Evolutionary conservation across 2,329 filamentous ascomycete species (phyloP), one percentile per base, ranked within the genome.

Genomic region (Metarhizium anisopliae): DNA sequence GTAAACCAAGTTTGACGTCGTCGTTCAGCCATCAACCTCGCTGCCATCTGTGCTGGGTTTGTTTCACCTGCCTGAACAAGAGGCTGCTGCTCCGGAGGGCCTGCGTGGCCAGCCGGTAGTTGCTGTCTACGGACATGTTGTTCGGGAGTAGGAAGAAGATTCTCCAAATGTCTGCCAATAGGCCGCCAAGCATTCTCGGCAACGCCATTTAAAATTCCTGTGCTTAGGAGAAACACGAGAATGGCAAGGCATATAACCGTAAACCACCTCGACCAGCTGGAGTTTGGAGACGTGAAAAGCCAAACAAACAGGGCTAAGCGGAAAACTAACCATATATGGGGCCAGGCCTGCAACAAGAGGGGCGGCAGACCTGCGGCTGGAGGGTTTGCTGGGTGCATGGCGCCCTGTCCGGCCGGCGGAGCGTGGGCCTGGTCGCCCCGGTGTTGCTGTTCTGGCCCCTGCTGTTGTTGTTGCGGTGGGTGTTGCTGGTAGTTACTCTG

Each of bases 251-350:
- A 70, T 47, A 81, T 71, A 25, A 86, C 76, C 20, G 77, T 77
- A 7, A 81, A 62, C 77, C 79, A 84, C 51, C 82, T 77, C 8
- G 76, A 76, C 82, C 82, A 85, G 62, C 77, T 84, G 2, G 77
- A 73, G 49, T 77, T 74, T 0, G 79, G 77, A 10, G 77, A 77
- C 0, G 83, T 85, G 58, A 86, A 85, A 68, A 84, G 82, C 81
- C 82, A 86, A 13, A 86, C 76, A 64, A 86, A 84, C 6, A 81
- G 68, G 11, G 75, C 72, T 8, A 87, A 68, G 7, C 83, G 77
- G 40, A 82, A 70, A 1, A 85, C 61, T 53, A 86, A 73, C 83
- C 83, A 86, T 32, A 86, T 64, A 53, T 85, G 78, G n/a, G 81
- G 81, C 73, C 79, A 80, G n/a, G 82, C 54, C 16, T 67, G 66